Base-by-base conservation (phyloP, 805 yeast species). In the Metschnikowia picachoensis region DNA sequence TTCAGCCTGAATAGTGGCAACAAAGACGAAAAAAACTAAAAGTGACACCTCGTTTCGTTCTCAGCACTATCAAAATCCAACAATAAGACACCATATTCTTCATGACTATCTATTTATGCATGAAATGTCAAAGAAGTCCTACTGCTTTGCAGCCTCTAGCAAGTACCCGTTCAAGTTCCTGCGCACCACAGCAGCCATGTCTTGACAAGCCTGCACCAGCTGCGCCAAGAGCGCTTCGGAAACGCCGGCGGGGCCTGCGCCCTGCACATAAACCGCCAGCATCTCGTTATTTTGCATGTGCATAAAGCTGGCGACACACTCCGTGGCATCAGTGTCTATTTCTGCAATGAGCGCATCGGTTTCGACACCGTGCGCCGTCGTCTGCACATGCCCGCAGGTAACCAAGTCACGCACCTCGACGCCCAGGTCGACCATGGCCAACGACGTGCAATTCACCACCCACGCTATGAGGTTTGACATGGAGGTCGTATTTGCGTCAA, bases 391-490 rank as follows among this genome's bases (percentile, higher is more conserved):
- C 1, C 88, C 86, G 50, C 84, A 74, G 8, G 89, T 78, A 1
- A 90, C 91, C 50, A 90, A 68, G 58, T 91, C 95, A 45, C 78
- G 72, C 28, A 89, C 61, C 56, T 91, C 95, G 27, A 92, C 81
- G 8, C 90, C 90, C 0, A 97, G 84, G 64, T 94, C 94, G 0
- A 87, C 82, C 46, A 94, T 64, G 0, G 97, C 95, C 41, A 89
- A 61, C 3, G 86, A 79, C 0, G 87, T 75, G 33, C 82, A 76
- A 52, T 82, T 83, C n/a, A 79, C 72, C 3, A 83, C 67, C 68
- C 82, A 78, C 20, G 76, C 72, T 17, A 71, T 60, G 43, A 76
- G 64, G 39, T 76, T 70, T 37, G 70, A 57, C 40, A 73, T 57
- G 8, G 61, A 59, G 25, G 43, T 17, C 11, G 64, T 57, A 40